Evolutionary conservation across 345 rosid genomes (phyloP).

Genomic region (Hypericum androsaemum): DNA sequence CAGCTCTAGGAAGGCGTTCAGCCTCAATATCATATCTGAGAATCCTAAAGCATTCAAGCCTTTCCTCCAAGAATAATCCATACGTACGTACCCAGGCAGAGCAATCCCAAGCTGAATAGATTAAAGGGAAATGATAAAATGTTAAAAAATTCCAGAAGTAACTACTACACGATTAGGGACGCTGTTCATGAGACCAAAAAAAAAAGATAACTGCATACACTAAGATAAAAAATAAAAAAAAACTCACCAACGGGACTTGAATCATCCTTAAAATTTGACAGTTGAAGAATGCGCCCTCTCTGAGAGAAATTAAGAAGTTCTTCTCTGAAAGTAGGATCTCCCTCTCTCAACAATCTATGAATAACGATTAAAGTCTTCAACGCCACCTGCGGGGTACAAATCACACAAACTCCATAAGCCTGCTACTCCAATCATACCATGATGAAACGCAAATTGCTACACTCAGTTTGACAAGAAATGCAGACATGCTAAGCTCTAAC

Average conservation of each 20-base stretch:
- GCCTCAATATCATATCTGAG: constrained; percentile 91
- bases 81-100: constrained; percentile 99
- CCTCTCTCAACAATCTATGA: constrained; percentile 82
- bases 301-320: constrained; percentile 71
- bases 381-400: constrained; percentile 53
- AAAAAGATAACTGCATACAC: neutral
- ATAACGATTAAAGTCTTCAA: constrained; percentile 83
- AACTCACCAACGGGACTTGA: constrained; percentile 78
- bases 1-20: constrained; percentile 77
- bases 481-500: no score
- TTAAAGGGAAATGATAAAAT: neutral
- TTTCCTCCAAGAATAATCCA: constrained; percentile 86
- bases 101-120: constrained; percentile 86
- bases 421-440: neutral
- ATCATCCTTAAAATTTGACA: constrained; percentile 95
- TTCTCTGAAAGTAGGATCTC: constrained; percentile 91
- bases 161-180: neutral
- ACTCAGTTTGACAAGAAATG: no score
- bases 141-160: neutral
- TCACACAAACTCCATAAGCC: neutral
- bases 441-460: neutral
- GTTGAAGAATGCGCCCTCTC: constrained; percentile 79
- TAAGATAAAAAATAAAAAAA: constrained; percentile 1
- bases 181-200: neutral
- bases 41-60: constrained; percentile 87